These are phyloP conservation scores for Plantago rigida DNA, from an alignment of 305 asterid species.

Conservation along the genomic window DNA sequence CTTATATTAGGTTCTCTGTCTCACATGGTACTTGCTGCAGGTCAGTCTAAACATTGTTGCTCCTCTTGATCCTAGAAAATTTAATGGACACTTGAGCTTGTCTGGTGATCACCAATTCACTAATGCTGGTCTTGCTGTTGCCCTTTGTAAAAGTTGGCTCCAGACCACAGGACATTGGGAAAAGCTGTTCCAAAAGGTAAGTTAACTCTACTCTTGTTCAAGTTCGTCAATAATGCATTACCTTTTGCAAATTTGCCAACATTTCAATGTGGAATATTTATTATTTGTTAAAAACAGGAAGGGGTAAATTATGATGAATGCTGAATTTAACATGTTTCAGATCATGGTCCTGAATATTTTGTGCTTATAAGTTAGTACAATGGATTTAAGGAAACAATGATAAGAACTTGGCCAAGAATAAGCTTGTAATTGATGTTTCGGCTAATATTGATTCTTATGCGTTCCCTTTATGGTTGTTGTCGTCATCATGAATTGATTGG, in stretches of 20 bases:
- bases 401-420: no score
- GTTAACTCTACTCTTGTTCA: conserved; percentile 26
- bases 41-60: conserved; percentile 57
- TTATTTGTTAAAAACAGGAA: no score
- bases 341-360: no score
- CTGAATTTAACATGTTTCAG: no score
- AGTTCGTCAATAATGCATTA: conserved; percentile 13
- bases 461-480: no score
- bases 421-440: no score
- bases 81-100: conserved; percentile 60
- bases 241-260: conserved; percentile 6
- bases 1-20: conserved; percentile 2
- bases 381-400: no score
- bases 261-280: no score
- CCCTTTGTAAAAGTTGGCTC: conserved; percentile 81
- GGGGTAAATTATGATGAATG: no score
- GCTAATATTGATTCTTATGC: no score
- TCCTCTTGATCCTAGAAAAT: conserved; percentile 46
- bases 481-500: no score
- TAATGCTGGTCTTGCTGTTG: conserved; percentile 81
- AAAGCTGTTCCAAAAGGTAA: conserved; percentile 50
- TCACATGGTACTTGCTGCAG: conserved; percentile 33
- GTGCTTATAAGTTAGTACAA: no score
- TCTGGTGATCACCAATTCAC: conserved; percentile 77
- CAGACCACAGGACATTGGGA: conserved; percentile 56